Evolutionary conservation across 2,329 filamentous ascomycete species (phyloP).

Genomic region (Ascosphaera aggregata): DNA sequence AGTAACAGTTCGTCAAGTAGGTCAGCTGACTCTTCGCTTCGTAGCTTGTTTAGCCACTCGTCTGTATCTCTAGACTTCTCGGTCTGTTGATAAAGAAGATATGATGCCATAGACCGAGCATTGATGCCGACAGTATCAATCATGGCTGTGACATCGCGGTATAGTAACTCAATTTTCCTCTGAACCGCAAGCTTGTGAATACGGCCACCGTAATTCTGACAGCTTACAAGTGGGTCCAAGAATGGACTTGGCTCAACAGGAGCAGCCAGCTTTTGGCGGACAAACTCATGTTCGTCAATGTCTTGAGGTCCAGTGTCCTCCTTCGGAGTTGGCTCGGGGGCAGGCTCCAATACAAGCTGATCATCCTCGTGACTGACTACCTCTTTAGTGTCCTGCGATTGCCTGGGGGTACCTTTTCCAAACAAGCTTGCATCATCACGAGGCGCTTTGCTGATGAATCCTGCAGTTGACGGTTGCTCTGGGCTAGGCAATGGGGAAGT

Average conservation of each 20-base stretch:
- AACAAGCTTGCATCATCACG: neutral
- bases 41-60: constrained; percentile 19
- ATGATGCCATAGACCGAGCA: constrained; percentile 37
- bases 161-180: constrained; percentile 25
- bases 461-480: neutral
- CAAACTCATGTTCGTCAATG: constrained; percentile 24
- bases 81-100: constrained; percentile 25
- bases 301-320: constrained; percentile 13
- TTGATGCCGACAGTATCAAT: constrained; percentile 82
- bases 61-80: constrained; percentile 27
- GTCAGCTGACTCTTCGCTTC: constrained; percentile 31
- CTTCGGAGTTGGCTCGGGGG: constrained; percentile 7
- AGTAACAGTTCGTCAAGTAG: constrained; percentile 54
- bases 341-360: constrained; percentile 1
- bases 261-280: constrained; percentile 21
- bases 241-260: constrained; percentile 20
- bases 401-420: neutral
- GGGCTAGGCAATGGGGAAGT: neutral
- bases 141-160: constrained; percentile 46
- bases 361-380: neutral
- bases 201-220: constrained; percentile 22
- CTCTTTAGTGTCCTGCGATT: neutral
- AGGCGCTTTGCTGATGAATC: neutral
- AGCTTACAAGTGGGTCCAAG: constrained; percentile 25
- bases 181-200: constrained; percentile 24